Conservation (phyloP, 1,139 yeast species). For the Lodderomyces oxycetoniae region DNA sequence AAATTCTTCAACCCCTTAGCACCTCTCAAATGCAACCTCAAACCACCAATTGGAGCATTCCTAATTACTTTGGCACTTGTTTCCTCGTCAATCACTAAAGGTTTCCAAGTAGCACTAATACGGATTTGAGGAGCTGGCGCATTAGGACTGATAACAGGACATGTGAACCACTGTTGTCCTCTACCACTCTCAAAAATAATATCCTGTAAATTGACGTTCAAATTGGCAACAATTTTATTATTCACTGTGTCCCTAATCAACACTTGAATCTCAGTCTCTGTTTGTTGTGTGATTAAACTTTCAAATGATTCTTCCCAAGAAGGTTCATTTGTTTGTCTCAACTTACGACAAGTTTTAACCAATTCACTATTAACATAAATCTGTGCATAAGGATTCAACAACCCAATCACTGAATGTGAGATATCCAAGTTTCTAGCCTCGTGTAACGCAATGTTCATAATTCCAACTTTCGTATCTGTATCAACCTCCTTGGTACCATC, state of each 20-base stretch:
- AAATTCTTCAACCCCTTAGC: conserved; percentile 55
- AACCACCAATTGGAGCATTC: conserved; percentile 61
- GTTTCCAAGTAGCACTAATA: conserved; percentile 64
- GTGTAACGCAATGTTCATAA: conserved; percentile 64
- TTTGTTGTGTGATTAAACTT: conserved; percentile 54
- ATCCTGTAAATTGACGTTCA: conserved; percentile 52
- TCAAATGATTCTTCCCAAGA: conserved; percentile 64
- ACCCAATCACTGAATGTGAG: conserved; percentile 61
- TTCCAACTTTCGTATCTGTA: conserved; percentile 62
- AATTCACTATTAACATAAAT: conserved; percentile 53
- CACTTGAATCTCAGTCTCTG: conserved; percentile 49
- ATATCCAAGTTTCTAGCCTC: conserved; percentile 70
- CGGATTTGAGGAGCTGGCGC: conserved; percentile 47
- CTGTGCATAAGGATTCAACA: conserved; percentile 67
- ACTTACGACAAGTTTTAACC: conserved; percentile 51
- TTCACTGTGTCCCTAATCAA: conserved; percentile 54
- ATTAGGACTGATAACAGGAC: conserved; percentile 31
- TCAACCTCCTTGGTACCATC: conserved; percentile 49
- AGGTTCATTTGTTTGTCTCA: conserved; percentile 67
- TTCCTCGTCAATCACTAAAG: conserved; percentile 54
- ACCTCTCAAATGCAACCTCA: conserved; percentile 53
- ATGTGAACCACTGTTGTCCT: conserved; percentile 48
- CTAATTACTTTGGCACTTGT: conserved; percentile 39
- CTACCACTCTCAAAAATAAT: conserved; percentile 50
- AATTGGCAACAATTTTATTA: conserved; percentile 47